These are phyloP conservation scores for Candida frijolesensis DNA, from an alignment of 1,139 yeast species.

Conservation along the genomic window DNA sequence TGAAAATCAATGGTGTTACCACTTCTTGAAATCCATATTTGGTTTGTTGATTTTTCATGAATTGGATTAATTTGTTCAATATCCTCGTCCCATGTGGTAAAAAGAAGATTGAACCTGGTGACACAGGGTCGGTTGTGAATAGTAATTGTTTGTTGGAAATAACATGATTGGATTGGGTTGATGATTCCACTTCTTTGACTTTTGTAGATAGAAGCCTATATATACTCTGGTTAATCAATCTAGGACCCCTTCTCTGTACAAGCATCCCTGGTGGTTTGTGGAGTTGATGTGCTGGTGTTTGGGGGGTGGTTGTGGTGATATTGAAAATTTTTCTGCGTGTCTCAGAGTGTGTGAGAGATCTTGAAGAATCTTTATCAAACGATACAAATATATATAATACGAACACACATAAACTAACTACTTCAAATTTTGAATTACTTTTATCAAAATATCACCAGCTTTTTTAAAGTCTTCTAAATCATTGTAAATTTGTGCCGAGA, in stretches of 20 bases:
- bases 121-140: constrained; percentile 72
- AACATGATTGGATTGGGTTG: constrained; percentile 46
- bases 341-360: neutral
- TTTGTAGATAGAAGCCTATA: constrained; percentile 6
- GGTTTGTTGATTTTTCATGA: constrained; percentile 83
- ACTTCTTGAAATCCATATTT: constrained; percentile 91
- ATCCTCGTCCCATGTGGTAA: constrained; percentile 89
- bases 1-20: constrained; percentile 88
- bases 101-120: constrained; percentile 90
- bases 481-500: constrained; percentile 62
- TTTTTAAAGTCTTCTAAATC: constrained; percentile 54
- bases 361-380: neutral
- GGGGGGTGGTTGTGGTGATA: constrained; percentile 12
- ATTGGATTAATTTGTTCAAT: constrained; percentile 73
- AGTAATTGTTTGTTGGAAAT: constrained; percentile 69
- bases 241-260: neutral
- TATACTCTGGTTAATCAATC: neutral
- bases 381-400: neutral
- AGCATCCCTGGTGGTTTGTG: neutral
- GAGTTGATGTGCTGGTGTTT: neutral
- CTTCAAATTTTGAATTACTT: constrained; percentile 2
- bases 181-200: constrained; percentile 19
- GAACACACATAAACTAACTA: neutral
- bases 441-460: constrained; percentile 35
- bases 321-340: neutral